A percentile compares a stretch with the other conserved stretches of the same genome.
Evolutionary conservation across 179 eudicot genomes (phyloP).

Genomic region (Camellia oleifera): DNA sequence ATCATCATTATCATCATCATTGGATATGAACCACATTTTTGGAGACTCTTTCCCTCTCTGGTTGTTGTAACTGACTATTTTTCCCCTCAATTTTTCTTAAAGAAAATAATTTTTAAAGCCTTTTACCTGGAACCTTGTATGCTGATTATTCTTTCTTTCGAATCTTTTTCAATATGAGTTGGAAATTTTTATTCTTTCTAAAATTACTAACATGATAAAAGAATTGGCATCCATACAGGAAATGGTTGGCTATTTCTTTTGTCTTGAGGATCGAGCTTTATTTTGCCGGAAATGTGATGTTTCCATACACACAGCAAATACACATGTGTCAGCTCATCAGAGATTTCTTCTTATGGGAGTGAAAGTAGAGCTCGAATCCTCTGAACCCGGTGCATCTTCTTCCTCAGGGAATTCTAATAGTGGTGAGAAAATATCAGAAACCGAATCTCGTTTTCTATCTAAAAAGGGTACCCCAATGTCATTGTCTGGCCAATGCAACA

Average conservation of each 20-base stretch:
- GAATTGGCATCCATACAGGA: slow-evolving; percentile 49
- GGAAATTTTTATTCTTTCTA: background rate
- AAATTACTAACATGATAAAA: background rate
- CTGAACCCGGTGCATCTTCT: slow-evolving; percentile 49
- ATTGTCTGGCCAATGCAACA: slow-evolving; percentile 32
- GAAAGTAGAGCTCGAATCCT: slow-evolving; percentile 67
- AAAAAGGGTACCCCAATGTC: slow-evolving; percentile 37
- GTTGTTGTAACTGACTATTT: background rate
- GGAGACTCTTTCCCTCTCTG: background rate
- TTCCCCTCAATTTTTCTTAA: background rate
- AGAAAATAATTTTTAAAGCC: background rate
- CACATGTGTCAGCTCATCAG: slow-evolving; percentile 63
- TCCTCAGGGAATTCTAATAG: slow-evolving; percentile 51
- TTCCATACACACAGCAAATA: slow-evolving; percentile 69
- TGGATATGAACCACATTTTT: background rate
- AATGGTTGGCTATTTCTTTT: slow-evolving; percentile 78
- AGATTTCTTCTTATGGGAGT: slow-evolving; percentile 89
- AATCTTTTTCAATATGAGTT: slow-evolving; percentile 6
- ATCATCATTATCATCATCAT: background rate
- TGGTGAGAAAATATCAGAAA: slow-evolving; percentile 44
- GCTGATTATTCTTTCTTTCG: background rate
- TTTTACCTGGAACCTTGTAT: background rate
- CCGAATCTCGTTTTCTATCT: slow-evolving; percentile 38
- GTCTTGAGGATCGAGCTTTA: slow-evolving; percentile 86
- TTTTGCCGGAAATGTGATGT: slow-evolving; percentile 85